Conservation (phyloP, 2,329 filamentous ascomycete species). For the Phialocephala sp. region DNA sequence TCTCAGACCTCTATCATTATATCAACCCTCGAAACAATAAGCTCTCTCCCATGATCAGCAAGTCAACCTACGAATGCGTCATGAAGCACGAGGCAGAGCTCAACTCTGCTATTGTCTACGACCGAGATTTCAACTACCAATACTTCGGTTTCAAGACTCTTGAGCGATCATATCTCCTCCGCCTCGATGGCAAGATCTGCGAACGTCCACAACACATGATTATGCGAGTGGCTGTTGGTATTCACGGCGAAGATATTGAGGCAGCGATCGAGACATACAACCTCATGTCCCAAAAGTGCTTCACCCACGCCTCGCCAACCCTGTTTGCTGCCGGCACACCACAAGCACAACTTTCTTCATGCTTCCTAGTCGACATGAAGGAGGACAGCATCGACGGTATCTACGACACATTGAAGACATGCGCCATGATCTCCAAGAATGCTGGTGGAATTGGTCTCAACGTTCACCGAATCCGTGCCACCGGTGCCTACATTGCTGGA, state of each 20-base stretch:
- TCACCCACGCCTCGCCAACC: constrained; percentile 97
- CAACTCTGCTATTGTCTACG: constrained; percentile 98
- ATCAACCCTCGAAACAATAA: constrained; percentile 90
- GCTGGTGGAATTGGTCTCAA: constrained; percentile 98
- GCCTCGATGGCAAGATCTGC: constrained; percentile 93
- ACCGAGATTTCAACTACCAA: constrained; percentile 99
- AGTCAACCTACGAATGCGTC: constrained; percentile 87
- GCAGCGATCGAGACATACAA: constrained; percentile 97
- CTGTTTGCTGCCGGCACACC: constrained; percentile 98
- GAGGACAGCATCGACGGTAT: constrained; percentile 99
- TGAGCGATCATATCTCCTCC: constrained; percentile 95
- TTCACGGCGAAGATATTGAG: constrained; percentile 94
- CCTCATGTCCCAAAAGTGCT: constrained; percentile 98
- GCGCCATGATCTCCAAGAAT: constrained; percentile 99
- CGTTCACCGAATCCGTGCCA: constrained; percentile 94
- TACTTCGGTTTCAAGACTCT: constrained; percentile 99
- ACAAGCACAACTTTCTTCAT: constrained; percentile 92
- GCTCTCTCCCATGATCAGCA: constrained; percentile 91
- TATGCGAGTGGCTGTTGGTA: constrained; percentile 97
- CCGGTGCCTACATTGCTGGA: constrained; percentile 96
- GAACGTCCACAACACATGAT: constrained; percentile 99
- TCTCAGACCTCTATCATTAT: constrained; percentile 93
- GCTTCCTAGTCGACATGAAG: constrained; percentile 99
- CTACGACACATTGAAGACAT: constrained; percentile 98
- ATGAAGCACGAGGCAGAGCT: constrained; percentile 97